Evolutionary conservation across 805 yeast species (phyloP).

Genomic region (Wickerhamiella musiphila): DNA sequence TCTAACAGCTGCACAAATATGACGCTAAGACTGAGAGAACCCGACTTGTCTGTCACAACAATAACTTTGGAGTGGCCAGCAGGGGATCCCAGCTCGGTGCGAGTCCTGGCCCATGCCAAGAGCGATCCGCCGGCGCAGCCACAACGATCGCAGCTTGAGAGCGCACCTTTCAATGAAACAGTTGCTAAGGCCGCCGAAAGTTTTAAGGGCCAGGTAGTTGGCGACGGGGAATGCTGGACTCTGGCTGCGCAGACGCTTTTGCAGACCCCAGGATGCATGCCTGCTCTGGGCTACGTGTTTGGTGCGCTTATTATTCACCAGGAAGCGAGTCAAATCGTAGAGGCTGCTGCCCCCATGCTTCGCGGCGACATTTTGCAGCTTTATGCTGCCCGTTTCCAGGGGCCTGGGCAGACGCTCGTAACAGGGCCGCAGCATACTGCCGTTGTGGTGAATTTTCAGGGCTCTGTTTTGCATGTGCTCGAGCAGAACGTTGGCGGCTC

Average conservation of each 20-base stretch:
- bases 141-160: no score
- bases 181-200: constrained; percentile 23
- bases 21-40: constrained; percentile 16
- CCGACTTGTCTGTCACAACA: constrained; percentile 19
- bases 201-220: constrained; percentile 19
- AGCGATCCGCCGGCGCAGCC: constrained; percentile 28
- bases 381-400: constrained; percentile 15
- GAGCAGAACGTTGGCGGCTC: constrained; percentile 9
- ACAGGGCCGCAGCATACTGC: constrained; percentile 23
- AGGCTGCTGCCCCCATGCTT: constrained; percentile 14
- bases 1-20: constrained; percentile 12
- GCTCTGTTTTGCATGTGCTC: constrained; percentile 11
- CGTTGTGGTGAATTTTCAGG: constrained; percentile 17
- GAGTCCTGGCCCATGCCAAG: constrained; percentile 21
- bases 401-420: constrained; percentile 1
- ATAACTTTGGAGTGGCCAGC: constrained; percentile 18
- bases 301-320: constrained; percentile 18
- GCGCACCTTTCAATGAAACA: constrained; percentile 20
- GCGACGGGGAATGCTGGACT: constrained; percentile 28
- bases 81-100: constrained; percentile 24
- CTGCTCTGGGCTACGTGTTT: constrained; percentile 18
- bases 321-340: constrained; percentile 5
- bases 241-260: constrained; percentile 23
- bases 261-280: constrained; percentile 13
- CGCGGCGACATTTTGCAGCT: constrained; percentile 25